Evolutionary conservation across 2,329 filamentous ascomycete species (phyloP).

Genomic region (Aschersonia sp.): DNA sequence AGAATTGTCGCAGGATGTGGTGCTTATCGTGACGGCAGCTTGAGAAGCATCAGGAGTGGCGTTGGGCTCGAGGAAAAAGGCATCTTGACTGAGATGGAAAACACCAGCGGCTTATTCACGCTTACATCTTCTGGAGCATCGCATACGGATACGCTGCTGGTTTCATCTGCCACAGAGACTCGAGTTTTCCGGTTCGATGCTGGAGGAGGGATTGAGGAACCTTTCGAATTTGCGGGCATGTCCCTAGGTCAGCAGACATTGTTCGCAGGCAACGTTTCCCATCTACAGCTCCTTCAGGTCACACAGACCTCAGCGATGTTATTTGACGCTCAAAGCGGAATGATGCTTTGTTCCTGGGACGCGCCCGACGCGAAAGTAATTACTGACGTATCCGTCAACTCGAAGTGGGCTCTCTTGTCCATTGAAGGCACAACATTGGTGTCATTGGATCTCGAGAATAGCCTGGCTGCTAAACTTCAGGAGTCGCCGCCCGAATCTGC

Average conservation of each 20-base stretch:
- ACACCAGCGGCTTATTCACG: constrained; percentile 60
- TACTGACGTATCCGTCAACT: constrained; percentile 65
- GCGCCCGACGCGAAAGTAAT: constrained; percentile 41
- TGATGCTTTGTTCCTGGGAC: constrained; percentile 44
- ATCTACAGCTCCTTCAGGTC: constrained; percentile 58
- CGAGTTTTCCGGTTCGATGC: constrained; percentile 64
- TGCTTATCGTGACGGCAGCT: constrained; percentile 73
- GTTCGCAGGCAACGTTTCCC: constrained; percentile 49
- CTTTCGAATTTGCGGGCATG: constrained; percentile 62
- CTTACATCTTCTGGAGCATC: constrained; percentile 35
- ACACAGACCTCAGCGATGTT: constrained; percentile 51
- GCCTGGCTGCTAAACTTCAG: constrained; percentile 44
- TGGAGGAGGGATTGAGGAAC: constrained; percentile 72
- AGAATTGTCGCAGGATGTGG: constrained; percentile 88
- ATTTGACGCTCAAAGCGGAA: constrained; percentile 42
- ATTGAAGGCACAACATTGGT: constrained; percentile 60
- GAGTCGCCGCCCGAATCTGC: constrained; percentile 37
- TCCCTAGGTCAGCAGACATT: constrained; percentile 58
- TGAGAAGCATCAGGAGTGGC: constrained; percentile 84
- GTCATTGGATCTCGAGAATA: constrained; percentile 47
- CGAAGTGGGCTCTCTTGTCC: constrained; percentile 56
- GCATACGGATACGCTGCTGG: constrained; percentile 56
- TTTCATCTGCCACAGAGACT: constrained; percentile 74
- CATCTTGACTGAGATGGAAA: constrained; percentile 63
- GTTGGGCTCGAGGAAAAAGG: constrained; percentile 84